Conservation (phyloP, 257 asterid genomes). For the Salvia splendens region DNA sequence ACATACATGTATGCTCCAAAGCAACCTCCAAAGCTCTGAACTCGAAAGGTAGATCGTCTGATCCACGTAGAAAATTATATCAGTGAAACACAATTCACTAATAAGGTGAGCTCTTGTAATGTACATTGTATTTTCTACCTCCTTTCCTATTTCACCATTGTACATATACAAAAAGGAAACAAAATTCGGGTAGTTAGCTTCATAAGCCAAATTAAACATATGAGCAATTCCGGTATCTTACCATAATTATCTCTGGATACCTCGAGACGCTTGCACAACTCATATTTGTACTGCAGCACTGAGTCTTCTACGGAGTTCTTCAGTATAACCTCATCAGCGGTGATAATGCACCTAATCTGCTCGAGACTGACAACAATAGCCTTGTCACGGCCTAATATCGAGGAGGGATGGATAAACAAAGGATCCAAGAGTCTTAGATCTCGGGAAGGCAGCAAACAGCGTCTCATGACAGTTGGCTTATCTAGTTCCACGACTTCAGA, state of each 20-base stretch:
- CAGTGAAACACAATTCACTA: constrained; percentile 24
- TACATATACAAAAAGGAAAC: neutral
- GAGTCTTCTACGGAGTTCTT: constrained; percentile 87
- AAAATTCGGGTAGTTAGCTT: neutral
- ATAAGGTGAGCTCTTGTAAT: neutral
- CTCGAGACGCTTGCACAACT: constrained; percentile 89
- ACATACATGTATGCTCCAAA: constrained; percentile 83
- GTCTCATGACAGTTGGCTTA: constrained; percentile 79
- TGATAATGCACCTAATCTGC: constrained; percentile 92
- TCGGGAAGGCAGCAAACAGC: constrained; percentile 91
- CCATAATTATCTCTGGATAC: constrained; percentile 76
- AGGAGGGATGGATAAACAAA: constrained; percentile 79
- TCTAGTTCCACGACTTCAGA: constrained; percentile 84
- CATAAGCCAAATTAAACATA: neutral
- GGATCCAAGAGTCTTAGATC: constrained; percentile 99
- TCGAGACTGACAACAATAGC: constrained; percentile 95
- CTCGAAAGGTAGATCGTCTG: constrained; percentile 96
- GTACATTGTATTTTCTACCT: neutral
- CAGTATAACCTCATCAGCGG: constrained; percentile 95
- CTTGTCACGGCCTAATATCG: constrained; percentile 93
- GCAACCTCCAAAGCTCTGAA: constrained; percentile 97
- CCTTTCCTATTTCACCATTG: constrained; percentile 1
- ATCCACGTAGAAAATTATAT: constrained; percentile 40
- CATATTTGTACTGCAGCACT: constrained; percentile 76
- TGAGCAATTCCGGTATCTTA: constrained; percentile 36